Base-by-base conservation (phyloP, 129 eudicot genomes). In the Gnaphalium uliginosum region DNA sequence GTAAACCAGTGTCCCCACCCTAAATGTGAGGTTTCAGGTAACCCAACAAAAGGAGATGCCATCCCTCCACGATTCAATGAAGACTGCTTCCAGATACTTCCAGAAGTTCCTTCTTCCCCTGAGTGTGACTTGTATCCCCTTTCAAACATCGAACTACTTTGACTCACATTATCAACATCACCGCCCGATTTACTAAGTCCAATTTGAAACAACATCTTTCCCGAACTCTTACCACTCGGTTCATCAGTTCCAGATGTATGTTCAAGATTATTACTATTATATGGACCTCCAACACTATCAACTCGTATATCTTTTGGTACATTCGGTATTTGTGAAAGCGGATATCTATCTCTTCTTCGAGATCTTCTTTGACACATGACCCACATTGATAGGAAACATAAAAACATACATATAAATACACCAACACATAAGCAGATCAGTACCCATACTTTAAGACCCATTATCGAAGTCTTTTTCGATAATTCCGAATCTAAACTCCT, bases 1-100 rank as follows among this genome's bases (percentile, higher is more conserved):
- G 98, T 93, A 85, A 93, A 93, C 98, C 98, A 93, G 53, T 93
- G 98, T 6, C 98, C 98, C 98, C 98, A 93, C 39, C 98, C 98
- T 76, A 93, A 91, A 85, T 90, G 98, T 9, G 98, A 93, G 63
- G 83, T 60, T 79, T 93, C 98, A 1, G 98, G 98, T 82, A 93
- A 78, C 69, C 98, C 98, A 62, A 86, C 70, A 69, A 90, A 84
- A 63, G 98, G 96, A 83, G 98, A 92, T 10, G 96, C 87, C 82
- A 80, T 79, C 30, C 83, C 77, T 33, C 92, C 91, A 48, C 88
- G 83, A 22, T 87, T 76, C 8, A 29, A 33, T 7, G 95, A 86
- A 63, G 87, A 59, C 57, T 86, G 96, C 79, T 86, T 93, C 68
- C 87, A 75, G n/a, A 78, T 53, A 74, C 78, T 80, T 10, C 92